A percentile compares a stretch with the other conserved stretches of the same genome.
These are phyloP conservation scores for Pleurotus salmoneostramineus DNA, from an alignment of 768 basidiomycete genomes.

Conservation along the genomic window DNA sequence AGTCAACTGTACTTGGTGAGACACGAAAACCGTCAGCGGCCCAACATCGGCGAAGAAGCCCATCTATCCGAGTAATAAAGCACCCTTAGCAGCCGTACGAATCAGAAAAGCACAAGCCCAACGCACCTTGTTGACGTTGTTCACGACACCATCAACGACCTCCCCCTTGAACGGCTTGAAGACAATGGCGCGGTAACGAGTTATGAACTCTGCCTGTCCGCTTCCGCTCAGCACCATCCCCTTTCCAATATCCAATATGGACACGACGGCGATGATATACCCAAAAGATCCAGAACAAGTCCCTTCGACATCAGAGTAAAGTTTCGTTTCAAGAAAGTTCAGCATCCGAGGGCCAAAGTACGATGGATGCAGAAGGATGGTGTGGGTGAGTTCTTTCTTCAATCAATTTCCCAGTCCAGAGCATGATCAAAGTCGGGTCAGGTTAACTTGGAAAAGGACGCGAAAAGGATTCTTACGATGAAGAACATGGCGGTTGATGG, in stretches of 20 bases:
- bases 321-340: slow-evolving; percentile 87
- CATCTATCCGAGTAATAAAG: slow-evolving; percentile 59
- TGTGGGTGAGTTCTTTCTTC: slow-evolving; percentile 96
- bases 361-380: slow-evolving; percentile 94
- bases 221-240: slow-evolving; percentile 90
- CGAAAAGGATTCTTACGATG: slow-evolving; percentile 47
- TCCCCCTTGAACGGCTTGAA: slow-evolving; percentile 99
- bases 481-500: slow-evolving; percentile 54
- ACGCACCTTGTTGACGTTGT: slow-evolving; percentile 90
- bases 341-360: slow-evolving; percentile 97
- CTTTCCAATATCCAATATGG: slow-evolving; percentile 87
- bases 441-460: neutral
- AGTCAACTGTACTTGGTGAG: slow-evolving; percentile 71
- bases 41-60: slow-evolving; percentile 98
- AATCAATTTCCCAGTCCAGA: slow-evolving; percentile 8
- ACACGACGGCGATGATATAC: slow-evolving; percentile 90
- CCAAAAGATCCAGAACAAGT: slow-evolving; percentile 96
- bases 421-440: slow-evolving; percentile 6
- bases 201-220: slow-evolving; percentile 95
- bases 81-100: neutral
- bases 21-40: slow-evolving; percentile 91
- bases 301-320: slow-evolving; percentile 95
- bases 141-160: slow-evolving; percentile 94
- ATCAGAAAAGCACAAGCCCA: neutral
- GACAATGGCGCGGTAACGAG: slow-evolving; percentile 92